Evolutionary conservation across 139 green algal genomes (phyloP), one percentile per base, ranked within the genome.

Genomic region (Volvox africanus): DNA sequence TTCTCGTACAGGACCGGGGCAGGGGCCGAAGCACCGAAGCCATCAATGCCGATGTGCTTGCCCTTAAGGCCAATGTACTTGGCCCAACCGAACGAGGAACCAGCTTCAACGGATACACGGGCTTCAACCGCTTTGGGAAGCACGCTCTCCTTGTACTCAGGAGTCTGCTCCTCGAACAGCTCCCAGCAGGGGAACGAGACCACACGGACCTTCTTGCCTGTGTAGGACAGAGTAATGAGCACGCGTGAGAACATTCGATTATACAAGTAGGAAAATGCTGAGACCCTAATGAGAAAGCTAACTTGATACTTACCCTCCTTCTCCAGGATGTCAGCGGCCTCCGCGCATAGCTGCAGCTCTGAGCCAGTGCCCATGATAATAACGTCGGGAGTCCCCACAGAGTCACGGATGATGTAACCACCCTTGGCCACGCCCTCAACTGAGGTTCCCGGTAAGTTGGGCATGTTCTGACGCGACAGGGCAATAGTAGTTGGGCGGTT

Each of bases 161-260:
- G 82, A 13, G 75, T 76, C 96, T 99, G 98, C 95, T 99, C 96
- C 71, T 99, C 98, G 82, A 99, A 99, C 69, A 99, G 95, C 96
- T 99, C 98, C 96, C 96, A 98, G 96, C 96, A 99, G 50, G 96
- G 93, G 93, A 99, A 97, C 85, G 98, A 99, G 83, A 99, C 98
- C 2, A 99, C 98, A 82, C 97, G 97, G 44, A 93, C 79, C 86
- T 86, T 71, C 77, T 78, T 37, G 68, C 67, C 67, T 76, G 71
- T 73, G 21, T 12, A 16, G 65, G 21, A 28, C 65, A 28, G 11
- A 17, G 62, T 69, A 28, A 73, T 28, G 65, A 16, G 65, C 2
- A 2, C 12, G 65, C 11, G 24, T 30, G 21, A 73, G 2, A 11
- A 30, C 21, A 73, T 69, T 69, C 17, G 65, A 73, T 73, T 73